Conservation (phyloP, 768 basidiomycete species). For the Amanita jacksonii region DNA sequence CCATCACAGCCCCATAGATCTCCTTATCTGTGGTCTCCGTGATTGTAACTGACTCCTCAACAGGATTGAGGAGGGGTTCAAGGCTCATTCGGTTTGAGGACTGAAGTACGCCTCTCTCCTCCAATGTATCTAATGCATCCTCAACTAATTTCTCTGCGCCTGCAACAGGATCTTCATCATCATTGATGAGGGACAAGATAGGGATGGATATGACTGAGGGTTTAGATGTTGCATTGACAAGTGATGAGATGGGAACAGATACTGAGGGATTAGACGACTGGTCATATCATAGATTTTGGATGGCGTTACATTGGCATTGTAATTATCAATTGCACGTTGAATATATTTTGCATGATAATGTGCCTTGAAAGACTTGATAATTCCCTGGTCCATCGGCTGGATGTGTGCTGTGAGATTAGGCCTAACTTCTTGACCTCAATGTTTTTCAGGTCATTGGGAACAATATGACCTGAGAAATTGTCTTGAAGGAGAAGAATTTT, state of each 20-base stretch:
- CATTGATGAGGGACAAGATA: too few species aligned
- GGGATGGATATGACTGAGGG: too few species aligned
- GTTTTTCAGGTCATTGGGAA: slow-evolving; percentile 14
- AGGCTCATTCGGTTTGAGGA: not conserved
- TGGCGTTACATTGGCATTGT: slow-evolving; percentile 17
- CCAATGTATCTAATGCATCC: not conserved
- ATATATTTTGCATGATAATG: slow-evolving; percentile 17
- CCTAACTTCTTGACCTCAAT: slow-evolving; percentile 22
- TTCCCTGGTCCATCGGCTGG: slow-evolving; percentile 27
- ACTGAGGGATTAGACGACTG: too few species aligned
- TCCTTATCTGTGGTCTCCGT: not conserved
- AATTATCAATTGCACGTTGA: slow-evolving; percentile 19
- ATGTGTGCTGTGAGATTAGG: slow-evolving; percentile 27
- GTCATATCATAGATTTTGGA: slow-evolving; percentile 22
- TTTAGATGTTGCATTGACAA: too few species aligned
- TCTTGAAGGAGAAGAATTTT: slow-evolving; percentile 25
- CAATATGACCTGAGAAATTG: slow-evolving; percentile 21
- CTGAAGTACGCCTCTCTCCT: not conserved
- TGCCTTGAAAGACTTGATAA: slow-evolving; percentile 27
- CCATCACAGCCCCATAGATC: slow-evolving; percentile 1
- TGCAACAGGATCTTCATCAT: not conserved
- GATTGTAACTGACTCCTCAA: not conserved
- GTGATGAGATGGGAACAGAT: too few species aligned
- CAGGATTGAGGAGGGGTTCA: not conserved
- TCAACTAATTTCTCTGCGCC: not conserved